Evolutionary conservation across 1,284 basidiomycete genomes (phyloP), one percentile per base, ranked within the genome.

Genomic region (Cystobasidium sp.): DNA sequence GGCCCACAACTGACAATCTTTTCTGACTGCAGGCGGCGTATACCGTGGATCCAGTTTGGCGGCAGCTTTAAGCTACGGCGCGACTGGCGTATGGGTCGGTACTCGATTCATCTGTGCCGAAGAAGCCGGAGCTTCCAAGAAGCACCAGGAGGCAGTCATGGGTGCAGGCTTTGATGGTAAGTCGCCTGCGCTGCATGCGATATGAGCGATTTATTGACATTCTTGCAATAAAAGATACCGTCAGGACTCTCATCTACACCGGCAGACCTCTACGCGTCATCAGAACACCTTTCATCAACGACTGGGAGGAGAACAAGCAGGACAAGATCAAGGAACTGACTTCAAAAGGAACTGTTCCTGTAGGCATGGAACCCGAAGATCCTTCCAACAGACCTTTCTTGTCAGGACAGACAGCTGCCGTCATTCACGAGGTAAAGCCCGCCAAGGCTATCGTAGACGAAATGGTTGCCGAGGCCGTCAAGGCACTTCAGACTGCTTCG

Each of bases 41-140:
- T 91, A 87, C 81, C 91, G 94, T 78, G 93, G 93, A 6, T 87
- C 92, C 68, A 87, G 90, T 67, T 86, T 95, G n/a, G 93, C 92
- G 12, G 91, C 92, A 18, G 90, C 92, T 79, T 83, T 94, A 6
- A 53, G 52, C 37, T 75, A 75, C 58, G 93, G 93, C 77, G 92
- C 92, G 41, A 86, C 91, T 79, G 92, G 88, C 84, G 84, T 94
- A 82, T 94, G 93, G 92, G 91, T 75, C 20, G 68, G 74, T 43
- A 70, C 68, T 2, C 62, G 41, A 6, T 97, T 97, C 80, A 92
- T 97, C 37, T 68, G 66, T 61, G 70, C 87, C 22, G 86, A 83
- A 20, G 92, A 95, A 82, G 92, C 93, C 44, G 87, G 86, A 46
- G 93, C 93, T 5, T 89, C 91, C 1, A 89, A 90, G 81, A 86